Conservation (phyloP, 2,329 filamentous ascomycete species). For the Apiospora sp. region DNA sequence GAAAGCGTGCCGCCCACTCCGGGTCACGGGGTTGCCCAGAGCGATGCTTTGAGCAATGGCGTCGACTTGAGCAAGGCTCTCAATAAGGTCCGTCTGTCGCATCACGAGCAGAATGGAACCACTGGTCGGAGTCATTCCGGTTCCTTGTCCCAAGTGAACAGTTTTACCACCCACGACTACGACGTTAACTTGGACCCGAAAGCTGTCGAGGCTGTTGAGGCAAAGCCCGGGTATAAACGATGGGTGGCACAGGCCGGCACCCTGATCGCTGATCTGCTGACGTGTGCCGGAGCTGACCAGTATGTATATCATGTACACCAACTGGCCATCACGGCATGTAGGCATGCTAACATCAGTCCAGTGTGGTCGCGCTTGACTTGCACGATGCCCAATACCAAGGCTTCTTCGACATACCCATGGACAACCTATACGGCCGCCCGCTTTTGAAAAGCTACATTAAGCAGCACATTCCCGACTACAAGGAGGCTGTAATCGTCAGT, state of each 20-base stretch:
- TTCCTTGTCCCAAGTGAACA: constrained; percentile 52
- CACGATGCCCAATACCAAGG: constrained; percentile 97
- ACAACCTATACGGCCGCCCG: constrained; percentile 91
- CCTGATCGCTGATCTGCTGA: constrained; percentile 90
- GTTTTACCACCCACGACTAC: constrained; percentile 68
- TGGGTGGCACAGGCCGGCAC: constrained; percentile 99
- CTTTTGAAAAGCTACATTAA: constrained; percentile 76
- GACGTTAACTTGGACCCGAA: constrained; percentile 50
- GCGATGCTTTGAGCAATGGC: constrained; percentile 70
- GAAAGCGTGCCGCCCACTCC: constrained; percentile 92
- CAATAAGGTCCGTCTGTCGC: constrained; percentile 62
- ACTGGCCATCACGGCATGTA: constrained; percentile 27
- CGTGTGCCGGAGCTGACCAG: constrained; percentile 95
- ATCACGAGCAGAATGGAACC: constrained; percentile 32
- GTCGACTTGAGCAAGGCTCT: constrained; percentile 79
- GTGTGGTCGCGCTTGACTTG: constrained; percentile 94
- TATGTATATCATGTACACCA: constrained; percentile 53
- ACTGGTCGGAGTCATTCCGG: constrained; percentile 47
- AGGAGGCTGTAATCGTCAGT: constrained; percentile 89
- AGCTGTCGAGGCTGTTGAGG: constrained; percentile 57
- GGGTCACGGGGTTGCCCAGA: constrained; percentile 73
- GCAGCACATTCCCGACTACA: constrained; percentile 83
- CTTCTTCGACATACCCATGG: constrained; percentile 98
- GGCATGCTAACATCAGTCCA: constrained; percentile 28
- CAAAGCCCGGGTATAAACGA: constrained; percentile 94